These are phyloP conservation scores for Malbranchea cinnamomea DNA, from an alignment of 2,329 filamentous ascomycete genomes.

Conservation along the genomic window DNA sequence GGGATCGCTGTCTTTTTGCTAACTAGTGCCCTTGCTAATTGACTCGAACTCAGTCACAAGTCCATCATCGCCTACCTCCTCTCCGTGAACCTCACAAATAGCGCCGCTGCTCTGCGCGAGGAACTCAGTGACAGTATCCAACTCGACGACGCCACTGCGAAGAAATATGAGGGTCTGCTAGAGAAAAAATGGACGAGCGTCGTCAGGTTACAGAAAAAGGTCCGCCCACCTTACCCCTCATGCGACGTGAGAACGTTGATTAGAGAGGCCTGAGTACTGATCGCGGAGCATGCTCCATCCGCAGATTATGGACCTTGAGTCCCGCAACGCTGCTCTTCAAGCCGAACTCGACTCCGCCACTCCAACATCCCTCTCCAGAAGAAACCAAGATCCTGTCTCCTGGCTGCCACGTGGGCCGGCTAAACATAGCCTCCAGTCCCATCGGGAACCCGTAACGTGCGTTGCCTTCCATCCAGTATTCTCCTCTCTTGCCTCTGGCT, in stretches of 20 bases:
- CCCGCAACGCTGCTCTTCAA: conserved; percentile 57
- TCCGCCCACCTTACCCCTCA: conserved; percentile 22
- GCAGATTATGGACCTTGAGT: conserved; percentile 87
- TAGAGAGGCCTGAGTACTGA: neutral
- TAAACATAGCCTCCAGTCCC: conserved; percentile 68
- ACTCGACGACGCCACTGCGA: conserved; percentile 67
- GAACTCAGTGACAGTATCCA: conserved; percentile 54
- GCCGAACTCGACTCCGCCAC: conserved; percentile 73
- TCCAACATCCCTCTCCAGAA: conserved; percentile 58
- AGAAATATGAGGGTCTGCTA: conserved; percentile 85
- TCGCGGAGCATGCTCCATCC: conserved; percentile 1
- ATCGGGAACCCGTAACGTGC: conserved; percentile 67
- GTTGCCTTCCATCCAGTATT: conserved; percentile 89
- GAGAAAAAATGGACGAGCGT: conserved; percentile 99
- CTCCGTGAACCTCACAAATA: conserved; percentile 54
- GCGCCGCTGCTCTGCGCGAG: conserved; percentile 55
- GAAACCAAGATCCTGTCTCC: conserved; percentile 66
- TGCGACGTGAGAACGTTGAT: conserved; percentile 4
- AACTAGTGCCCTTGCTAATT: conserved; percentile 3
- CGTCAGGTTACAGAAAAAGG: conserved; percentile 90
- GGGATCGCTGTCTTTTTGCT: conserved; percentile 7
- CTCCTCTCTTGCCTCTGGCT: conserved; percentile 76
- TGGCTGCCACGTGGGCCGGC: conserved; percentile 80
- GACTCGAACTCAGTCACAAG: conserved; percentile 54
- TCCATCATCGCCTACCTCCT: conserved; percentile 80